A percentile compares a stretch with the other conserved stretches of the same genome.
Conservation (phyloP, 306 rosid genomes). For the Cicer yamashitae region DNA sequence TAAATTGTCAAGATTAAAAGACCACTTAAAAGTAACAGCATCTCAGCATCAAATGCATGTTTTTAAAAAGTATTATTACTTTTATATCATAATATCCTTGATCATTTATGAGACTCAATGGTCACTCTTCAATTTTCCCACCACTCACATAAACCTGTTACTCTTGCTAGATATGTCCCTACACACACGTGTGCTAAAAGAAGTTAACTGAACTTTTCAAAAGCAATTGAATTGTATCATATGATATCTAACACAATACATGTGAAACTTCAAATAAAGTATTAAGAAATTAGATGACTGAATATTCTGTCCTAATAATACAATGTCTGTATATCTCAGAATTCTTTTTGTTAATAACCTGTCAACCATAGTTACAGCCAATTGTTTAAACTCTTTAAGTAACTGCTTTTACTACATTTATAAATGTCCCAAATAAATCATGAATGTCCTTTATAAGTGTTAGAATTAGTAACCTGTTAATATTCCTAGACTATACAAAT, state of each 20-base stretch:
- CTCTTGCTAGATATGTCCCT: constrained; percentile 2
- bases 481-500: background rate
- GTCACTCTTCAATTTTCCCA: constrained; percentile 3
- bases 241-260: constrained; percentile 35
- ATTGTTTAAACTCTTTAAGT: constrained; percentile 27
- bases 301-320: constrained; percentile 30
- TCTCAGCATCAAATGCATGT: constrained; percentile 29
- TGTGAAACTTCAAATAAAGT: constrained; percentile 13
- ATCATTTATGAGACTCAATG: constrained; percentile 29
- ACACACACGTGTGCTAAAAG: background rate
- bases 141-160: constrained; percentile 22
- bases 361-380: constrained; percentile 15
- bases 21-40: constrained; percentile 1
- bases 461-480: background rate
- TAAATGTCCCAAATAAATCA: constrained; percentile 36
- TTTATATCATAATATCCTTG: constrained; percentile 31
- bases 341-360: constrained; percentile 8
- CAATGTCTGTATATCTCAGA: constrained; percentile 16
- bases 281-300: constrained; percentile 9
- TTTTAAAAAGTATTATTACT: background rate
- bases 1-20: constrained; percentile 21
- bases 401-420: constrained; percentile 22
- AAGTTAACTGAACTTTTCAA: constrained; percentile 22
- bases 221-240: constrained; percentile 18
- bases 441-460: constrained; percentile 11